phyloP scores from a whole-genome alignment of 2,329 filamentous ascomycete genomes.

The Onygenales sp. region DNA sequence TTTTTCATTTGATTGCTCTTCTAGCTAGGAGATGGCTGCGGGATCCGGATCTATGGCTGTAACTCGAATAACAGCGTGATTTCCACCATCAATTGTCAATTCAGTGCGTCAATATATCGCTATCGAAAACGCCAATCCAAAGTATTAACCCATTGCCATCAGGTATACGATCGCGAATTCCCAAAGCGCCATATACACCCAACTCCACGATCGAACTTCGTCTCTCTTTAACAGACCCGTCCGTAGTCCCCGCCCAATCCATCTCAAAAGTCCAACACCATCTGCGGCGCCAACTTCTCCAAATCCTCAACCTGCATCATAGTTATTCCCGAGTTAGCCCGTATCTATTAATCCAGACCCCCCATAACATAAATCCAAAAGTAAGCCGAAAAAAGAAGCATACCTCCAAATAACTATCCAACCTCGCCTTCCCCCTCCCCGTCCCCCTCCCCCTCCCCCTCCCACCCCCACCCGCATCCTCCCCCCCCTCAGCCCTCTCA shows the following conservation, averaged over 20 bases:
- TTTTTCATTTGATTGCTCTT: not conserved
- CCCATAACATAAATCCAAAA: not conserved
- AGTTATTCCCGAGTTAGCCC: not conserved
- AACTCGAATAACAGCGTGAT: no score
- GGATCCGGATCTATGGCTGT: not conserved
- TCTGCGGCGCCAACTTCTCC: slow-evolving; percentile 75
- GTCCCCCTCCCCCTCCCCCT: slow-evolving; percentile 18
- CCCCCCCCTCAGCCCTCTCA: slow-evolving; percentile 47
- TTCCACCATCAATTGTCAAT: no score
- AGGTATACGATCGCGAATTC: no score
- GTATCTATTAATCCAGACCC: not conserved
- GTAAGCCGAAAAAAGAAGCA: slow-evolving; percentile 20
- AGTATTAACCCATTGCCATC: no score
- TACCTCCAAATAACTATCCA: slow-evolving; percentile 63
- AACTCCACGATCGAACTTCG: no score
- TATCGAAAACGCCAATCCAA: no score
- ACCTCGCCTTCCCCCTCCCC: slow-evolving; percentile 16
- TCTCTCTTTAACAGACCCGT: no score
- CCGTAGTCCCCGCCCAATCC: no score
- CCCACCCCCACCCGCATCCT: slow-evolving; percentile 22
- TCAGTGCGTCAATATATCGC: no score
- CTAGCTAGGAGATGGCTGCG: not conserved
- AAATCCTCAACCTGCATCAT: slow-evolving; percentile 65
- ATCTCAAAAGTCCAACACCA: slow-evolving; percentile 69
- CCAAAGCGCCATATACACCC: no score